Evolutionary conservation across 2,329 filamentous ascomycete species (phyloP), one percentile per base, ranked within the genome.

Genomic region (Monosporascus sp.): DNA sequence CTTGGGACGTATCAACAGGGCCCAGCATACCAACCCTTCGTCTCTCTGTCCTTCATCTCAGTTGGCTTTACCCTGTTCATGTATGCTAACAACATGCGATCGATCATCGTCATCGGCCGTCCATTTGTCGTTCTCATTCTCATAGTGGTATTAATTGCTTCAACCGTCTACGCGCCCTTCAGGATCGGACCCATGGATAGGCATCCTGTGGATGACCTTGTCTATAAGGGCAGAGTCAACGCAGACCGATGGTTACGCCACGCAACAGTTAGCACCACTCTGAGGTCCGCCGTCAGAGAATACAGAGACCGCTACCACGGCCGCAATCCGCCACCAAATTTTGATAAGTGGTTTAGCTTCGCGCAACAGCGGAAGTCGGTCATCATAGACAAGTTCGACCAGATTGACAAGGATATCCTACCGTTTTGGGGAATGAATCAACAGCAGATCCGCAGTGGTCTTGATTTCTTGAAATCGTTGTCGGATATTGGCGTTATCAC

Each of bases 331-430:
- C 91, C 91, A 11, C 88, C 86, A 1, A 81, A 88, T 54, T 96
- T 96, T 62, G 88, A 91, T 62, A 84, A 85, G 59, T 96, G 91
- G 91, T 96, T 86, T 65, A 78, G 86, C 20, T 90, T 89, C 63
- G 89, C 90, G 5, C 81, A 80, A 56, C 74, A 80, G n/a, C 82
- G 79, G 53, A 78, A 80, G 1, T 87, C 91, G 0, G 74, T 82
- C 50, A 74, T 96, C 49, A 83, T 94, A 51, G 91, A 96, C 62
- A 84, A 89, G 57, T 96, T 89, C 60, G 85, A 89, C 59, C 89
- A 87, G 47, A 90, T 96, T 51, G 84, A 89, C 59, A 77, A 84
- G 51, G 84, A 89, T 56, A 70, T 96, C 3, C 73, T 84, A 2
- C 89, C 90, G 0, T 96, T 95, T 64, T 91, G 88, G 88, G 83